Percentiles rank a stretch among this genome's conserved stretches.
Evolutionary conservation across 2,329 filamentous ascomycete species (phyloP).

Genomic region (Fusarium burgessii): DNA sequence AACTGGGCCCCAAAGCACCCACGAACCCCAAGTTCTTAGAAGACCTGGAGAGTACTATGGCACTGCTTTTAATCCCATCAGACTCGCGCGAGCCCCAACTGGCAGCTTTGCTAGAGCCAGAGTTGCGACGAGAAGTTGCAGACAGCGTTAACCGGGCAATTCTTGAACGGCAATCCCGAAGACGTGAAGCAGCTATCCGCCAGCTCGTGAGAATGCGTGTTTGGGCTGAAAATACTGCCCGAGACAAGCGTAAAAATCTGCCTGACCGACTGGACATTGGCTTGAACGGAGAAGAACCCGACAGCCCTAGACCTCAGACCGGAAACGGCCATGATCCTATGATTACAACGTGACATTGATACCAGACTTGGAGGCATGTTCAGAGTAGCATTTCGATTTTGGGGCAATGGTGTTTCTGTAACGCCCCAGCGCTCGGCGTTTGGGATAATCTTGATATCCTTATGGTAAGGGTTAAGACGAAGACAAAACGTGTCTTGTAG

Average conservation of each 20-base stretch:
- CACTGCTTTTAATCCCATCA: slow-evolving; percentile 87
- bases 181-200: slow-evolving; percentile 84
- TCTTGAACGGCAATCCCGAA: slow-evolving; percentile 76
- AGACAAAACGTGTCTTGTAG: slow-evolving; percentile 26
- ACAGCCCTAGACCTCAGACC: slow-evolving; percentile 41
- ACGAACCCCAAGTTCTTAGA: slow-evolving; percentile 84
- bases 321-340: slow-evolving; percentile 64
- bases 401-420: slow-evolving; percentile 24
- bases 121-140: slow-evolving; percentile 85
- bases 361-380: slow-evolving; percentile 9
- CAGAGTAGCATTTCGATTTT: slow-evolving; percentile 30
- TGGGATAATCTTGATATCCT: slow-evolving; percentile 27
- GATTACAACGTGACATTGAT: slow-evolving; percentile 60
- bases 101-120: slow-evolving; percentile 80
- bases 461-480: slow-evolving; percentile 27
- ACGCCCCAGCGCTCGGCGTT: slow-evolving; percentile 39
- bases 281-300: slow-evolving; percentile 53
- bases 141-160: slow-evolving; percentile 91
- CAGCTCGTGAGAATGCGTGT: slow-evolving; percentile 83
- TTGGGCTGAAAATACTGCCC: slow-evolving; percentile 81
- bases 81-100: slow-evolving; percentile 82
- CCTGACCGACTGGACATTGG: slow-evolving; percentile 55
- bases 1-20: slow-evolving; percentile 88
- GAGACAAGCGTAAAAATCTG: slow-evolving; percentile 49
- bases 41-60: slow-evolving; percentile 93